These are phyloP conservation scores for Curvularia sp. DNA, from an alignment of 2,329 filamentous ascomycete species.

Conservation along the genomic window DNA sequence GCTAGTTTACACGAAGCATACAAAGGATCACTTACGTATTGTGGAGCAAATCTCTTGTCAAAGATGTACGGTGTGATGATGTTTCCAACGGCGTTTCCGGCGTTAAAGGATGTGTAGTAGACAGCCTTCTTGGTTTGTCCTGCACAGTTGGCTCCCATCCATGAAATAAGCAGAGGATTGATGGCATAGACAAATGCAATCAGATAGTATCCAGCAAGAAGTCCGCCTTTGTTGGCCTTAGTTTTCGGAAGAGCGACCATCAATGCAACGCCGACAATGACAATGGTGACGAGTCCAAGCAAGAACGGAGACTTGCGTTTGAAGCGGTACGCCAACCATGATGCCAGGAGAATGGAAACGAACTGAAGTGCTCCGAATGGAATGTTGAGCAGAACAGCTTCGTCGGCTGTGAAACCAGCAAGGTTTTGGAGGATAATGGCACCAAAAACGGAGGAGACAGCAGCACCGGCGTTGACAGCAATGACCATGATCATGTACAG, in stretches of 20 bases:
- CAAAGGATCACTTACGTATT: conserved; percentile 26
- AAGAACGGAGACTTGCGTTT: conserved; percentile 67
- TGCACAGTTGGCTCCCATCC: conserved; percentile 73
- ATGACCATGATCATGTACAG: conserved; percentile 37
- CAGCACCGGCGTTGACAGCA: conserved; percentile 47
- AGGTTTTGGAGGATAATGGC: conserved; percentile 64
- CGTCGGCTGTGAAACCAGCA: conserved; percentile 63
- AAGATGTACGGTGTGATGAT: conserved; percentile 53
- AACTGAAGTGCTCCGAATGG: conserved; percentile 55
- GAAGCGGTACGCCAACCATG: conserved; percentile 64
- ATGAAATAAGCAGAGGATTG: conserved; percentile 70
- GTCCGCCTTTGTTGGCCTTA: conserved; percentile 53
- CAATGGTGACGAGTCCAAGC: conserved; percentile 54
- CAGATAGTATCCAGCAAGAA: conserved; percentile 69
- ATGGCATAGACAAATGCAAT: conserved; percentile 71
- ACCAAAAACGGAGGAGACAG: conserved; percentile 65
- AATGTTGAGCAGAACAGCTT: conserved; percentile 65
- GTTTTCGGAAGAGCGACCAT: conserved; percentile 59
- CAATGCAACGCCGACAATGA: conserved; percentile 66
- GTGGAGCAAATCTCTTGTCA: conserved; percentile 28
- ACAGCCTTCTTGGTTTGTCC: conserved; percentile 72
- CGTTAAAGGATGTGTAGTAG: conserved; percentile 70
- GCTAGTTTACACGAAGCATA: neutral
- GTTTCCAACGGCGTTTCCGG: conserved; percentile 67
- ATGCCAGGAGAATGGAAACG: conserved; percentile 41